phyloP scores from a whole-genome alignment of 148 eudicot species.

The Spergularia marina region DNA sequence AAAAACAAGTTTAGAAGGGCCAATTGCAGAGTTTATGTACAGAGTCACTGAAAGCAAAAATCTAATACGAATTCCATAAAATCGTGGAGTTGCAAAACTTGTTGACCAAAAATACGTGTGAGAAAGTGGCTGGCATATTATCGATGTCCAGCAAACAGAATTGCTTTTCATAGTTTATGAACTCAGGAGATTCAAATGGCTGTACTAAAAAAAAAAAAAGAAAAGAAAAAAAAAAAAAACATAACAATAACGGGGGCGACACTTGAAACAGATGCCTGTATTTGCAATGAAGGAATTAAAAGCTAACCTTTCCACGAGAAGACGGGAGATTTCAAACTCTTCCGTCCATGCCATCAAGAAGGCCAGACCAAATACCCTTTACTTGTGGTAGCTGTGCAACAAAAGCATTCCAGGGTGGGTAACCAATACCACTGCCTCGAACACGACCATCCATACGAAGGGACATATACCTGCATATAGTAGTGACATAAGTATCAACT shows the following conservation, averaged over 20 bases:
- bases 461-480: slow-evolving; percentile 59
- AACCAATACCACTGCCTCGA: slow-evolving; percentile 94
- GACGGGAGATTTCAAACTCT: slow-evolving; percentile 42
- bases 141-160: not conserved
- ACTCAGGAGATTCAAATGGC: slow-evolving; percentile 10
- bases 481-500: slow-evolving; percentile 6
- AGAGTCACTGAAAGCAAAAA: not conserved
- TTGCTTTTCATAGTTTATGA: not conserved
- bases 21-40: not conserved
- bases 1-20: not conserved
- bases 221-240: too few species aligned
- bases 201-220: not conserved
- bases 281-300: slow-evolving; percentile 5
- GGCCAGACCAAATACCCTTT: slow-evolving; percentile 92
- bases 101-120: not conserved
- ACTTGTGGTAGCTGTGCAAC: slow-evolving; percentile 84
- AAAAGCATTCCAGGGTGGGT: slow-evolving; percentile 98
- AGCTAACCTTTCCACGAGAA: slow-evolving; percentile 22
- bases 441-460: slow-evolving; percentile 94
- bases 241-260: too few species aligned
- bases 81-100: not conserved
- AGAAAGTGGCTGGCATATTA: not conserved
- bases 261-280: not conserved
- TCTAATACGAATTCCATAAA: not conserved
- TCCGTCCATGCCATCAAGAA: slow-evolving; percentile 94